Evolutionary conservation across 1,284 basidiomycete genomes (phyloP).

Genomic region (Cryptococcus sp.): DNA sequence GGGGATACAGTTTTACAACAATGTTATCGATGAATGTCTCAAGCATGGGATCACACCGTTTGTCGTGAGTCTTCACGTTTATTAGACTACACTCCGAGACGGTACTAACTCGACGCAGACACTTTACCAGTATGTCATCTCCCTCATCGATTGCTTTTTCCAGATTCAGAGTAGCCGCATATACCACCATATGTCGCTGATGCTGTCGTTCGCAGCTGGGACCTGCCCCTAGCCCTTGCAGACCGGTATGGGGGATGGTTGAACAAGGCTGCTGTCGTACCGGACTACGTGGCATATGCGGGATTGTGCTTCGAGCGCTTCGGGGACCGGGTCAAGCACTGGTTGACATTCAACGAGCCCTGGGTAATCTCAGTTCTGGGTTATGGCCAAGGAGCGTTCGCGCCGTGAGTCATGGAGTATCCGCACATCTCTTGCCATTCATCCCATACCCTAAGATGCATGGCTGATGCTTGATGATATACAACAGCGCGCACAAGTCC

Average conservation of each 20-base stretch:
- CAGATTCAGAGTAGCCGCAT: neutral
- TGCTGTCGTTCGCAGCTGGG: conserved; percentile 57
- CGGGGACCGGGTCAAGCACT: conserved; percentile 73
- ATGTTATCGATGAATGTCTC: conserved; percentile 67
- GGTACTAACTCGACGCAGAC: conserved; percentile 56
- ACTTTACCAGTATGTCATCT: conserved; percentile 60
- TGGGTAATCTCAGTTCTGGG: conserved; percentile 71
- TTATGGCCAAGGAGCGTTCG: conserved; percentile 40
- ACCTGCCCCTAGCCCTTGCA: conserved; percentile 68
- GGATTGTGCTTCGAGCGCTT: conserved; percentile 70
- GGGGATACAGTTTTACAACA: conserved; percentile 61
- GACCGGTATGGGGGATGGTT: conserved; percentile 68
- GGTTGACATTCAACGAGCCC: conserved; percentile 68
- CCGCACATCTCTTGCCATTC: neutral
- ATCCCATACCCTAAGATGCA: too few relatives aligned
- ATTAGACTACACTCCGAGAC: too few relatives aligned
- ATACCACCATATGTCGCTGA: neutral
- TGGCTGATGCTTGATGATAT: neutral
- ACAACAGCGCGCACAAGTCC: conserved; percentile 57
- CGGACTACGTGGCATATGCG: conserved; percentile 67
- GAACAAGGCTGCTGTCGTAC: conserved; percentile 63
- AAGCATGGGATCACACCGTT: conserved; percentile 66
- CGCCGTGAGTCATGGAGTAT: conserved; percentile 17
- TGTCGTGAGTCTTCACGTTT: conserved; percentile 57
- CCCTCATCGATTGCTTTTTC: too few relatives aligned